Percentiles rank a stretch among this genome's conserved stretches.
Evolutionary conservation across 225 moss, liverwort and hornwort genomes (phyloP).

Genomic region (Bryoerythrophyllum caledonicum): DNA sequence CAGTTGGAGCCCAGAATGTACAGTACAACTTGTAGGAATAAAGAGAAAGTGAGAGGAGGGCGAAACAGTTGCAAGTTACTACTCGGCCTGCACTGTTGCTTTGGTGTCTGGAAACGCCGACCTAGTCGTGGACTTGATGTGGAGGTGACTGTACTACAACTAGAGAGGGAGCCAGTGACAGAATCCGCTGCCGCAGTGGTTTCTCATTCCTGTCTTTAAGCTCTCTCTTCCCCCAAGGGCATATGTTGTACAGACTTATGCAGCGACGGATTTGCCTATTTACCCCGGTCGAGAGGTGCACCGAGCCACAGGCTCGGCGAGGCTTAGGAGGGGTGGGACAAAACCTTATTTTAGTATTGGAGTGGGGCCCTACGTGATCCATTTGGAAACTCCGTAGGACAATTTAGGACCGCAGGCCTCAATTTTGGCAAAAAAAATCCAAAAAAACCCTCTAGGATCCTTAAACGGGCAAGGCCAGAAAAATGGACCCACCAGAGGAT

Average conservation of each 20-base stretch:
- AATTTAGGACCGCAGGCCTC: no score
- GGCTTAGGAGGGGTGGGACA: no score
- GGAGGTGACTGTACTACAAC: neutral
- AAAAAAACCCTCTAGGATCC: no score
- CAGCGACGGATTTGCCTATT: no score
- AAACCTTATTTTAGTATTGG: no score
- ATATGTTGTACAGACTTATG: neutral
- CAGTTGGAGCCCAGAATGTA: neutral
- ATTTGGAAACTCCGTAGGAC: no score
- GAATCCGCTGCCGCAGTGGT: neutral
- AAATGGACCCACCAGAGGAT: no score
- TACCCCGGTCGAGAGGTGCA: no score
- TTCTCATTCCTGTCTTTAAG: neutral
- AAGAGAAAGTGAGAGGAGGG: neutral
- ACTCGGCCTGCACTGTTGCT: conserved; percentile 24
- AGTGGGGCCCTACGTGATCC: no score
- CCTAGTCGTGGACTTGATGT: conserved; percentile 9
- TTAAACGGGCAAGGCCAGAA: no score
- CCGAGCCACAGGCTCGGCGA: no score
- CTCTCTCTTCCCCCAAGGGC: neutral
- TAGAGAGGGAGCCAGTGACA: neutral
- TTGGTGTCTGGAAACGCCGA: conserved; percentile 16
- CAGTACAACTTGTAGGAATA: neutral
- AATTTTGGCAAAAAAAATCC: no score
- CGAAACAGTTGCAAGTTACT: neutral